Base-by-base conservation (phyloP, 2,329 filamentous ascomycete species). In the Hymenoscyphus infarciens region DNA sequence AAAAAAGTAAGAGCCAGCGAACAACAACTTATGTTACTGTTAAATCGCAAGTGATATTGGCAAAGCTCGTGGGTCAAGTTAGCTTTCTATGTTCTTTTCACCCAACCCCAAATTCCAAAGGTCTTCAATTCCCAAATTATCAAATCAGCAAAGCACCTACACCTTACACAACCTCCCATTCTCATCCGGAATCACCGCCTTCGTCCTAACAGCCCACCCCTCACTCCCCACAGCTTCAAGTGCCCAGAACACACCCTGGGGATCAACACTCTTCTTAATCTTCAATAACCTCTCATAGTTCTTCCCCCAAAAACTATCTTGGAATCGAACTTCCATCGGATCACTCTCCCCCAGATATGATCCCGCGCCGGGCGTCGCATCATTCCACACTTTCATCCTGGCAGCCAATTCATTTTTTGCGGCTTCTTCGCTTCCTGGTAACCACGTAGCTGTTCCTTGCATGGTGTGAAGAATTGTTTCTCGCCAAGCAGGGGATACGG, bases 221-320 rank as follows among this genome's bases (percentile, higher is more conserved):
- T 63, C 61, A 60, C 57, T 81, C 77, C 59, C 75, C 78, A 0
- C 80, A 79, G 59, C 80, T 81, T 0, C 77, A 74, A 6, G 74
- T 65, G 59, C 80, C 75, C 80, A 81, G 16, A 83, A 77, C 2
- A 82, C 73, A 42, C 80, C 79, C 0, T 71, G 58, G 0, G 80
- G 80, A 63, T 83, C 80, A 27, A 79, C 70, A 1, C 63, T 57
- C 22, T 75, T 73, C 72, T 83, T 83, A 59, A 82, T 79, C 16
- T 68, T 54, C 0, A 79, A 64, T 2, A 83, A 70, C 1, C 74
- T 73, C 8, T 74, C 67, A 65, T 83, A 83, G 58, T 82, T 82
- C 2, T 49, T 49, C 0, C 66, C 66, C 22, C 15, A 63, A 15
- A 60, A 63, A 8, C 25, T 49, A n/a, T 61, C 38, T 19, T 61